phyloP scores from a whole-genome alignment of 2,329 filamentous ascomycete genomes.

The Penicillium sp. region DNA sequence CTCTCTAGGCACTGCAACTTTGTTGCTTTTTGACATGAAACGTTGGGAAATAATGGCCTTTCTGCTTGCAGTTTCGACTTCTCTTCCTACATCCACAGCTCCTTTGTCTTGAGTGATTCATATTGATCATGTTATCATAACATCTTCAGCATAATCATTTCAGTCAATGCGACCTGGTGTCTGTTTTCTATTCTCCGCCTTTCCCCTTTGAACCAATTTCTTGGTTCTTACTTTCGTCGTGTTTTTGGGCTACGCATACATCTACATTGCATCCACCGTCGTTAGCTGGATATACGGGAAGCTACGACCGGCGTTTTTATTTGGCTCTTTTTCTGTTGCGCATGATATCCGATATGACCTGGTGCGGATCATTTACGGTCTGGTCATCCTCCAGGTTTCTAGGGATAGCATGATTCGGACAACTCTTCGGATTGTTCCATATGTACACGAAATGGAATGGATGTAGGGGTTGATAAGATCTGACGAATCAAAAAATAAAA shows the following conservation, averaged over 20 bases:
- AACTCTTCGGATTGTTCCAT: too few relatives aligned
- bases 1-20: too few relatives aligned
- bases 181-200: background rate
- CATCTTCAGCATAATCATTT: constrained; percentile 8
- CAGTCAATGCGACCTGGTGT: constrained; percentile 8
- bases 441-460: background rate
- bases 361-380: background rate
- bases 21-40: too few relatives aligned
- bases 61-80: background rate
- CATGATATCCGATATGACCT: too few relatives aligned
- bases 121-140: constrained; percentile 13
- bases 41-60: too few relatives aligned
- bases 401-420: too few relatives aligned
- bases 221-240: too few relatives aligned
- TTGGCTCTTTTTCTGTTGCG: too few relatives aligned
- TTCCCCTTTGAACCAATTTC: background rate
- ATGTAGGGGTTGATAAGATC: too few relatives aligned
- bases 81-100: background rate
- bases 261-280: constrained; percentile 9
- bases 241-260: constrained; percentile 4
- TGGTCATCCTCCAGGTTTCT: too few relatives aligned
- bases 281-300: constrained; percentile 17
- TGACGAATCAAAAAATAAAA: too few relatives aligned
- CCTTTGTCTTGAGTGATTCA: constrained; percentile 5
- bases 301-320: constrained; percentile 13